A percentile compares a stretch with the other conserved stretches of the same genome.
Conservation (phyloP, 2,329 filamentous ascomycete species). For the Aspergillus alliaceus region DNA sequence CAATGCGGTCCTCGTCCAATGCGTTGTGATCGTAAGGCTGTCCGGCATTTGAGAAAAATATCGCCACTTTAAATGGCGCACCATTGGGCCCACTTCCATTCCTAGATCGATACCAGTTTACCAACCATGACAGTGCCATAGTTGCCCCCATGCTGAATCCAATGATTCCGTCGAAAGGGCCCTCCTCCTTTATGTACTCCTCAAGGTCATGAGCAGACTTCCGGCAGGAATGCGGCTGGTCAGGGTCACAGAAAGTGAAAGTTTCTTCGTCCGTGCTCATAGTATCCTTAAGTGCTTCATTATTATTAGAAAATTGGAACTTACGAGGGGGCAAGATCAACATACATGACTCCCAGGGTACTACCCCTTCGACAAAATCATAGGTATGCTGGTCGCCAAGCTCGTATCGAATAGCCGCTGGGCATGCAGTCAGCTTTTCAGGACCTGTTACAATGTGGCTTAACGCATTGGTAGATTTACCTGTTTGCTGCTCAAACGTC, state of each 20-base stretch:
- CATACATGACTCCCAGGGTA: slow-evolving; percentile 10
- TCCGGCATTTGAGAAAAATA: slow-evolving; percentile 19
- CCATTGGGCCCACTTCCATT: not conserved
- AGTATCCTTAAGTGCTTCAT: not conserved
- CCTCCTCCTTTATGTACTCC: slow-evolving; percentile 21
- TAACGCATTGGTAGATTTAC: not conserved
- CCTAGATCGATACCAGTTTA: slow-evolving; percentile 5
- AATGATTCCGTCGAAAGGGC: slow-evolving; percentile 29
- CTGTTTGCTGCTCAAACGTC: slow-evolving; percentile 7
- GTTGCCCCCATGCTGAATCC: slow-evolving; percentile 28
- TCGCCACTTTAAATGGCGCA: slow-evolving; percentile 24
- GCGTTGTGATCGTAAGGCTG: slow-evolving; percentile 8
- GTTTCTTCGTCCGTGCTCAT: not conserved
- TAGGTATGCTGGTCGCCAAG: slow-evolving; percentile 19
- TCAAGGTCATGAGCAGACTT: slow-evolving; percentile 9
- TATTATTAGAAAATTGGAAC: not conserved
- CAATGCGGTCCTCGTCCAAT: not conserved
- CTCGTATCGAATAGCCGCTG: slow-evolving; percentile 23
- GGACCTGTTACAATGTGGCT: not conserved
- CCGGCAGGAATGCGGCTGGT: not conserved
- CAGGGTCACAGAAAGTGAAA: slow-evolving; percentile 8
- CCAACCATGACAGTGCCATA: slow-evolving; percentile 18
- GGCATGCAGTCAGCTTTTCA: not conserved
- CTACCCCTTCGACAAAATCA: slow-evolving; percentile 22
- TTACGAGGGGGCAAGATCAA: not conserved